Base-by-base conservation (phyloP, 441 rosid species). In the Pelargonium fulgidum region DNA sequence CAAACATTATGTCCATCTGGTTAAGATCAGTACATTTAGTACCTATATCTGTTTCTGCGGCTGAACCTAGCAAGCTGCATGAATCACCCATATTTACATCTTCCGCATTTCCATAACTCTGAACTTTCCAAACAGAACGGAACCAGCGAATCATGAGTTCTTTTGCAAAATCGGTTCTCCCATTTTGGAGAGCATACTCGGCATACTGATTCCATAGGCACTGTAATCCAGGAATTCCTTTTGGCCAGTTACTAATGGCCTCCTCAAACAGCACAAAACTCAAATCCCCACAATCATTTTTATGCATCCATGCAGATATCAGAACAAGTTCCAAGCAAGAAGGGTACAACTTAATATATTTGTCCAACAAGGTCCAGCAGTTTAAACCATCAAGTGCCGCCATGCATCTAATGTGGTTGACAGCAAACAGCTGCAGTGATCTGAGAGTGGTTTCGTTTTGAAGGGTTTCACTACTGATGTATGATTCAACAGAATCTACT, bases 181-280 rank as follows among this genome's bases (percentile, higher is more conserved):
- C 90, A 67, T 73, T 80, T 67, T 74, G 87, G 58, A 90, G 77
- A 67, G 87, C 87, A 83, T 44, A 78, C 81, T 89, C 94, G 48
- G 87, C 86, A 72, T 86, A 94, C 77, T 92, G 99, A 81, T 94
- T 92, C 99, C 98, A 94, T 67, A 90, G 81, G 72, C 90, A 90
- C 17, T 92, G 91, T 62, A 80, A 81, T 68, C 97, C 90, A 39
- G 88, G 86, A 62, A 70, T 81, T 72, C 80, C 92, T 78, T 79
- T 83, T 2, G 92, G 90, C 89, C 92, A 84, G 68, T 81, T 82
- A 78, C 67, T 67, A 24, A 92, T 85, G 77, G 82, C 87, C 73
- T 87, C 86, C 81, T 89, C 94, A 75, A 89, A 94, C 77, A 83
- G 89, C 41, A 76, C 67, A 50, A 73, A 80, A 72, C 77, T 64